Evolutionary conservation across 257 asterid genomes (phyloP), one percentile per base, ranked within the genome.

Genomic region (Fraxinus cuspidata): DNA sequence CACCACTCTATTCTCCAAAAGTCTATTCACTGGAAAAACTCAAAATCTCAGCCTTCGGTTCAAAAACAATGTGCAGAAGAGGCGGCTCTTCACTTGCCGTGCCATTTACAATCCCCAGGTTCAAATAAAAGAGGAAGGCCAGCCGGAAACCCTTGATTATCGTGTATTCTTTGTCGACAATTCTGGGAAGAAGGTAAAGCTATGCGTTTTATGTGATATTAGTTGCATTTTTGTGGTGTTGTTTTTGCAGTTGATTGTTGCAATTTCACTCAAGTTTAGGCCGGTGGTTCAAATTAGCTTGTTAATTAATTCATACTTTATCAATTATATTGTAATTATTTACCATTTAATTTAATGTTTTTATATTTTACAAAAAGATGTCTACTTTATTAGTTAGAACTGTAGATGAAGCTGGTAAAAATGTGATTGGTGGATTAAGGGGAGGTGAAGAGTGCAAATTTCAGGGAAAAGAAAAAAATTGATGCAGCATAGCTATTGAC

Each of bases 101-200:
- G 96, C 99, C 3, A 87, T 96, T 16, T 87, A 90, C 79, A 93
- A 92, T 82, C 98, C 97, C 56, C 91, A 88, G 58, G 23, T 89
- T 77, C 92, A 80, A 77, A 88, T 76, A 77, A 87, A 87, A 78
- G 98, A 90, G 82, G 97, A 93, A 78, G 99, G 98, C 38, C 87
- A 86, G 77, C 95, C 95, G 0, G 99, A 92, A 83, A 90, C 98
- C 86, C 92, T 96, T 10, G 99, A 96, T 69, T 87, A 93, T 77
- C 95, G 99, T 19, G 92, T 93, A 71, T 96, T 93, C 86, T 89
- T 93, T 74, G 82, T 75, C 71, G 98, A 92, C 72, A 84, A 87
- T 80, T 89, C 95, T 0, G 97, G 97, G 74, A 96, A 92, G 84
- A 96, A 89, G 98, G 98, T 93, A 35, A 49, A 13, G 3, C 1